Percentiles rank a stretch among this genome's conserved stretches.
Conservation (phyloP, 805 yeast genomes). For the Vanderwaltozyma tropicalis region DNA sequence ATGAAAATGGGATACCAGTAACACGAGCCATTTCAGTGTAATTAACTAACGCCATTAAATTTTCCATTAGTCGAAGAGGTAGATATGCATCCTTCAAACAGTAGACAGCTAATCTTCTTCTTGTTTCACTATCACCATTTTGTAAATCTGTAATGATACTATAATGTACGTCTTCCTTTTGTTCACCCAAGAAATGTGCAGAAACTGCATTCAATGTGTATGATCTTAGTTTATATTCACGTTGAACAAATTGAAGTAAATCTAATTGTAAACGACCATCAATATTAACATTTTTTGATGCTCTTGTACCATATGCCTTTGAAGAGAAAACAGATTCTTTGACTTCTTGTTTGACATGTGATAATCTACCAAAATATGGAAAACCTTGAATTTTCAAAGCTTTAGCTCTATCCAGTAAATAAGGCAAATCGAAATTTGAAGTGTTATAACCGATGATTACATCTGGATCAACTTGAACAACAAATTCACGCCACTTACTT, state of each 20-base stretch:
- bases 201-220: conserved; percentile 93
- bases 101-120: conserved; percentile 92
- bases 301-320: conserved; percentile 93
- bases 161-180: conserved; percentile 96
- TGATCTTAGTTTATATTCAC: conserved; percentile 90
- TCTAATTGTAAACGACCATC: conserved; percentile 96
- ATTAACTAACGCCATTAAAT: conserved; percentile 90
- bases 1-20: conserved; percentile 95
- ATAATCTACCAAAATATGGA: conserved; percentile 80
- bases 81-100: conserved; percentile 93
- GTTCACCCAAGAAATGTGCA: conserved; percentile 87
- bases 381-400: conserved; percentile 56
- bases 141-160: conserved; percentile 92
- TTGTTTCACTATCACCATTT: conserved; percentile 82
- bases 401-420: conserved; percentile 75
- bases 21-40: conserved; percentile 99
- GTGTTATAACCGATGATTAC: conserved; percentile 94
- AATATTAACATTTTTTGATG: conserved; percentile 79
- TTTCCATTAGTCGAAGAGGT: conserved; percentile 80
- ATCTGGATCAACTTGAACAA: conserved; percentile 82
- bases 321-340: conserved; percentile 81
- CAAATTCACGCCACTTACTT: conserved; percentile 75
- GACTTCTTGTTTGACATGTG: conserved; percentile 58
- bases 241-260: conserved; percentile 80
- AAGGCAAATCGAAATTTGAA: conserved; percentile 91